These are phyloP conservation scores for Arabidopsis suecica DNA, from an alignment of 345 rosid genomes.

Conservation along the genomic window DNA sequence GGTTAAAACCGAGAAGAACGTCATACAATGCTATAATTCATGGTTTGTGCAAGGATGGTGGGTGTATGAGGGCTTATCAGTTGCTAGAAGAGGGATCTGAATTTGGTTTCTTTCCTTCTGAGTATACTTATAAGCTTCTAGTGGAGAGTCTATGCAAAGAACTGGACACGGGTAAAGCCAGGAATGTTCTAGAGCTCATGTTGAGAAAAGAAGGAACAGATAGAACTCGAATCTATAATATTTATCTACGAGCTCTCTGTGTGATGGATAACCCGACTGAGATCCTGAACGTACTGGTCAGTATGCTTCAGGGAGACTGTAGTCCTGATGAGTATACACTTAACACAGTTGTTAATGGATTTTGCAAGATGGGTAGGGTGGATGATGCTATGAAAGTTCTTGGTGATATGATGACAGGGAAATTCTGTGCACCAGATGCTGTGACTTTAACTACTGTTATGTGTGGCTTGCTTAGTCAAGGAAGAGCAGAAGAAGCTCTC, in stretches of 20 bases:
- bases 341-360: constrained; percentile 75
- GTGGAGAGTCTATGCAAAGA: constrained; percentile 75
- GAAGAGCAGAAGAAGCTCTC: constrained; percentile 68
- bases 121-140: constrained; percentile 69
- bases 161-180: constrained; percentile 58
- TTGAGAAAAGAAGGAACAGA: constrained; percentile 60
- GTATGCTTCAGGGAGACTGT: constrained; percentile 74
- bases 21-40: constrained; percentile 83
- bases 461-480: constrained; percentile 63
- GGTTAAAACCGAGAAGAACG: constrained; percentile 56
- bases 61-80: constrained; percentile 83
- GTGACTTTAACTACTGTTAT: constrained; percentile 73
- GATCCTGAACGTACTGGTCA: constrained; percentile 67
- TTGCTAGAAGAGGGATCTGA: constrained; percentile 72
- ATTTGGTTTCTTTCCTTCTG: constrained; percentile 72
- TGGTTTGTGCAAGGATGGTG: constrained; percentile 74
- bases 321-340: constrained; percentile 82
- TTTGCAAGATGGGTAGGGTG: constrained; percentile 74
- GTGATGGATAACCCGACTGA: constrained; percentile 64
- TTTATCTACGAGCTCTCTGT: constrained; percentile 75
- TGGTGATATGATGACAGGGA: constrained; percentile 74
- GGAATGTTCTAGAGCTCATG: constrained; percentile 62
- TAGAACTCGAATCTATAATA: constrained; percentile 71
- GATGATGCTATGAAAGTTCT: constrained; percentile 77
- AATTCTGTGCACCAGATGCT: constrained; percentile 75